Conservation (phyloP, 345 rosid species). For the Barbarea vulgaris region DNA sequence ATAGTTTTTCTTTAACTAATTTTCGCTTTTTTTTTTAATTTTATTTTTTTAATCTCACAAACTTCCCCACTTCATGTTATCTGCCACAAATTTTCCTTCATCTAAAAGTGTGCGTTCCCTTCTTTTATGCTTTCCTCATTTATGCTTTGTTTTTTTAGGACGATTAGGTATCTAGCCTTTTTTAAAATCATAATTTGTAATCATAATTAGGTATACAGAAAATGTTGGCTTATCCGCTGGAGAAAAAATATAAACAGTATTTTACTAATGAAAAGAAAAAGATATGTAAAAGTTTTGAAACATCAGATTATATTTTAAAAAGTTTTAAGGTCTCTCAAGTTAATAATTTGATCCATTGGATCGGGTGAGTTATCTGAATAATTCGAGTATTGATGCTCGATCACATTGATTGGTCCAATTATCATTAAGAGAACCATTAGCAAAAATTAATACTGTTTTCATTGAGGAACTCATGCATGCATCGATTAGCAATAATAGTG, state of each 20-base stretch:
- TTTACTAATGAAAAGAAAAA: neutral
- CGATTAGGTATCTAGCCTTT: neutral
- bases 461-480: neutral
- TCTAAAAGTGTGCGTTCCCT: neutral
- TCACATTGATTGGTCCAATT: neutral
- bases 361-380: neutral
- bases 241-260: neutral
- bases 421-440: neutral
- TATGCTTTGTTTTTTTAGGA: neutral
- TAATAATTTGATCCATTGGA: neutral
- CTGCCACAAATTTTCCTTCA: neutral
- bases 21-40: neutral
- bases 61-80: neutral
- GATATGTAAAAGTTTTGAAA: neutral
- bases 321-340: no score
- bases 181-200: neutral
- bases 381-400: neutral
- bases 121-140: neutral
- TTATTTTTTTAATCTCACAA: neutral
- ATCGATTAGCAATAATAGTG: neutral
- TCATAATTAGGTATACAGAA: neutral
- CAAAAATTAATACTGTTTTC: neutral
- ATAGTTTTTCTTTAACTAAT: slow-evolving; percentile 22
- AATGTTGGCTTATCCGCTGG: neutral
- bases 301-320: neutral